Percentiles rank a stretch among this genome's conserved stretches.
Evolutionary conservation across 495 filamentous ascomycete species (phyloP).

Genomic region (Parathielavia hyrcaniae): DNA sequence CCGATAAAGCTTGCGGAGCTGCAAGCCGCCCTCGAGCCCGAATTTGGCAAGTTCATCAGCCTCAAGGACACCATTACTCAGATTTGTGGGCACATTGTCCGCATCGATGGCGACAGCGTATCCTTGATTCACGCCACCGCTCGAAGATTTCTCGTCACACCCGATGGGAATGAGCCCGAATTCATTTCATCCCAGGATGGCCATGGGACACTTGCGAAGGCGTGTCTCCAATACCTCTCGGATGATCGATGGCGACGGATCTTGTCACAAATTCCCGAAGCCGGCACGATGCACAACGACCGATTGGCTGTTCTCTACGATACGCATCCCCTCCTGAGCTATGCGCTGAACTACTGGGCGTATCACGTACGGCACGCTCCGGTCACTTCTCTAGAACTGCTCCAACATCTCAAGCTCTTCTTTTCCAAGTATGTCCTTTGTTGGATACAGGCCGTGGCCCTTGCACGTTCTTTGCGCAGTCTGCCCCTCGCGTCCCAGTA

Average conservation of each 20-base stretch:
- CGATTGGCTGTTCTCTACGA: background rate
- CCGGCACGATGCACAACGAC: background rate
- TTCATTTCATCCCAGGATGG: background rate
- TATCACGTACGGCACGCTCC: conserved; percentile 1
- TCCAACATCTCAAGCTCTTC: conserved; percentile 3
- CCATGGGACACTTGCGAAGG: background rate
- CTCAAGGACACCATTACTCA: conserved; percentile 4
- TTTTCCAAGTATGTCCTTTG: conserved; percentile 2
- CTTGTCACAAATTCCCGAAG: background rate
- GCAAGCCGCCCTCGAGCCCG: background rate
- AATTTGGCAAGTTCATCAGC: conserved; percentile 3
- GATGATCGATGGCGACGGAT: conserved; percentile 2
- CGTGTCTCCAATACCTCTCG: background rate
- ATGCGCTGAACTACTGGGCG: conserved; percentile 6
- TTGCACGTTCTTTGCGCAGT: background rate
- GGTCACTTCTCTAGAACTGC: background rate
- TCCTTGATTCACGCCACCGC: conserved; percentile 5
- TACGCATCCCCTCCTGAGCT: background rate
- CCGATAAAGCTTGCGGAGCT: background rate
- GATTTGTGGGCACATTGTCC: conserved; percentile 4
- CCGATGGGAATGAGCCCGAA: background rate
- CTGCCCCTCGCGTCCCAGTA: conserved; percentile 5
- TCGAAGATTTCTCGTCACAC: conserved; percentile 1
- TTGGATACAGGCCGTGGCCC: conserved; percentile 6
- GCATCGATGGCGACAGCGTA: conserved; percentile 3